Evolutionary conservation across 495 filamentous ascomycete species (phyloP).

Genomic region (Podospora bellae-mahoneyi): DNA sequence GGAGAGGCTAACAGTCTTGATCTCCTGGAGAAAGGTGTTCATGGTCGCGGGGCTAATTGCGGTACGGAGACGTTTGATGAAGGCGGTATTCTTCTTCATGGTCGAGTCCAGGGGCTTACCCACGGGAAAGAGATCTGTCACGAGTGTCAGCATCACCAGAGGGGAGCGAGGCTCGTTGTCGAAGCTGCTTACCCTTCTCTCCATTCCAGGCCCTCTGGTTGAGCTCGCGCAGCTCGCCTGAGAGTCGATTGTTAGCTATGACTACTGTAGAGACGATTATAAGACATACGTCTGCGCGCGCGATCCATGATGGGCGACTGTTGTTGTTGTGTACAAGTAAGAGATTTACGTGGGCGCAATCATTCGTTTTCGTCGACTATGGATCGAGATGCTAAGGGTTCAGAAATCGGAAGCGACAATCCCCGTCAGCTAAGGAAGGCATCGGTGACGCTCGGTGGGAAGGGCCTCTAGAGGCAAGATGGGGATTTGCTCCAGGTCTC

Average conservation of each 20-base stretch:
- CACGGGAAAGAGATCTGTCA: slow-evolving; percentile 73
- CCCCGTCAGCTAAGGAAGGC: slow-evolving; percentile 44
- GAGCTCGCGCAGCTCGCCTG: slow-evolving; percentile 84
- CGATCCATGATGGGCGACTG: slow-evolving; percentile 66
- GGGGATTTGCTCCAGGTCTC: slow-evolving; percentile 3
- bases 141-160: not conserved
- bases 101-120: slow-evolving; percentile 86
- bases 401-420: slow-evolving; percentile 45
- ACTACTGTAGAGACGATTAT: not conserved
- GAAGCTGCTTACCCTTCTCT: slow-evolving; percentile 61
- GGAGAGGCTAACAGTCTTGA: slow-evolving; percentile 86
- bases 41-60: slow-evolving; percentile 75
- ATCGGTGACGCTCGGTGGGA: slow-evolving; percentile 39
- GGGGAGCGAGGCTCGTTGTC: not conserved
- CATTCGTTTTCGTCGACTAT: slow-evolving; percentile 36
- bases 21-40: slow-evolving; percentile 83
- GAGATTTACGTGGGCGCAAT: slow-evolving; percentile 24
- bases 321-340: slow-evolving; percentile 21
- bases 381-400: slow-evolving; percentile 45
- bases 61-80: slow-evolving; percentile 94
- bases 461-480: slow-evolving; percentile 23
- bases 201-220: slow-evolving; percentile 87
- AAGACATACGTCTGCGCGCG: slow-evolving; percentile 69
- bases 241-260: not conserved
- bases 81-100: slow-evolving; percentile 97